Percentiles rank a stretch among this genome's conserved stretches.
Evolutionary conservation across 208 protist genomes (phyloP).

Genomic region (Leishmania mexicana): DNA sequence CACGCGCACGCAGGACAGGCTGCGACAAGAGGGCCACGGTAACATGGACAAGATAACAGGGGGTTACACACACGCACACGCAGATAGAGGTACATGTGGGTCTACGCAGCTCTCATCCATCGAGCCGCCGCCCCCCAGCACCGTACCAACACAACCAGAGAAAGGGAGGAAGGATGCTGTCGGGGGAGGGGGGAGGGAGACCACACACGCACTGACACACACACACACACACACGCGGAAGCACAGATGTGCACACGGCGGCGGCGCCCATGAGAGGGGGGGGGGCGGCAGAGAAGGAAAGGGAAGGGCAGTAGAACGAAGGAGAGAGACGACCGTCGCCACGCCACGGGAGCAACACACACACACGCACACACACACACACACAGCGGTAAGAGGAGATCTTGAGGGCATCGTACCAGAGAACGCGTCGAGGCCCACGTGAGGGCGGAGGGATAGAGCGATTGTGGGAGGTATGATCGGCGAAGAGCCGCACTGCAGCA

Average conservation of each 20-base stretch:
- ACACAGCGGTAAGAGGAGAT: not conserved
- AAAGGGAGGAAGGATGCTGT: not conserved
- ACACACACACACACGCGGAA: too few relatives aligned
- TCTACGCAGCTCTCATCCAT: not conserved
- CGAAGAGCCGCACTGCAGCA: not conserved
- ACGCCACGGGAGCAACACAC: not conserved
- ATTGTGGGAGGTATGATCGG: not conserved
- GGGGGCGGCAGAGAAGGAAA: not conserved
- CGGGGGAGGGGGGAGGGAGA: not conserved
- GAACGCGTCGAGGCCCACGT: not conserved
- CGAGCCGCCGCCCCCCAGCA: not conserved
- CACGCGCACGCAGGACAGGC: not conserved
- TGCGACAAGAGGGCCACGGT: not conserved
- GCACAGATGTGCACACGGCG: not conserved
- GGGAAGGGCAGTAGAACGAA: not conserved
- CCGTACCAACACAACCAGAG: not conserved
- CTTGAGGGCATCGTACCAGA: not conserved
- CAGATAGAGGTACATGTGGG: not conserved
- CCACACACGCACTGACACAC: not conserved
- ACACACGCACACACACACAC: not conserved
- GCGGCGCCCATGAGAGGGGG: not conserved
- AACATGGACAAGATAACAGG: too few relatives aligned
- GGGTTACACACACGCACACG: not conserved
- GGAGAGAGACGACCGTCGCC: not conserved
- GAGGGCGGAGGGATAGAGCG: not conserved